A percentile compares a stretch with the other conserved stretches of the same genome.
phyloP scores from a whole-genome alignment of 1,284 basidiomycete species.

The Ustilago sp. region DNA sequence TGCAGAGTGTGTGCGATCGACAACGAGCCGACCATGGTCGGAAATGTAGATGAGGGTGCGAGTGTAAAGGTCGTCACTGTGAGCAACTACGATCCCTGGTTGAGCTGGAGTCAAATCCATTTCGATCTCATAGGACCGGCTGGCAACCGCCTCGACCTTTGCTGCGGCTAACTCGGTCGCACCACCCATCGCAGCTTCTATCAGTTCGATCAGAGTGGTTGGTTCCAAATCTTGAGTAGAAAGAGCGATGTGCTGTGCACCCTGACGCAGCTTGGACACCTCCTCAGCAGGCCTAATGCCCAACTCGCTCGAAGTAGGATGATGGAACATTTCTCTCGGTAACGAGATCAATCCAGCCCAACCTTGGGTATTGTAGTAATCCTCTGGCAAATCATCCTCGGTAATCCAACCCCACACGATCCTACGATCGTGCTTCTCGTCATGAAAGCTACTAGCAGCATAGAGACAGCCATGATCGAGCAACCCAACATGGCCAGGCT shows the following conservation, averaged over 20 bases:
- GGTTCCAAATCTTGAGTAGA: background rate
- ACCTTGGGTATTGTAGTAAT: conserved; percentile 51
- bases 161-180: conserved; percentile 3
- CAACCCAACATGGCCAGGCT: conserved; percentile 26
- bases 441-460: conserved; percentile 54
- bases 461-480: conserved; percentile 59
- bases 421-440: conserved; percentile 34
- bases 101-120: conserved; percentile 18
- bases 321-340: conserved; percentile 51
- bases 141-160: conserved; percentile 5
- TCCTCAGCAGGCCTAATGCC: conserved; percentile 42
- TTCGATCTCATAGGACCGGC: conserved; percentile 39
- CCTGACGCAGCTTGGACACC: conserved; percentile 33
- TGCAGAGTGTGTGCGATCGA: conserved; percentile 40
- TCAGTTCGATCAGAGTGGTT: background rate
- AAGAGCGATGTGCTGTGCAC: conserved; percentile 17
- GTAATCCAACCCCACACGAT: conserved; percentile 63
- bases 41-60: conserved; percentile 35
- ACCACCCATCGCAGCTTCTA: conserved; percentile 3
- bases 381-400: conserved; percentile 53
- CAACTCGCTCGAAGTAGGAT: conserved; percentile 32
- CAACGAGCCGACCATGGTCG: conserved; percentile 20
- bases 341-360: conserved; percentile 56
- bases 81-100: conserved; percentile 39
- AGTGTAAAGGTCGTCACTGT: conserved; percentile 33